Percentiles rank a stretch among this genome's conserved stretches.
Evolutionary conservation across 1,284 basidiomycete species (phyloP).

Genomic region (Takashimella koratensis): DNA sequence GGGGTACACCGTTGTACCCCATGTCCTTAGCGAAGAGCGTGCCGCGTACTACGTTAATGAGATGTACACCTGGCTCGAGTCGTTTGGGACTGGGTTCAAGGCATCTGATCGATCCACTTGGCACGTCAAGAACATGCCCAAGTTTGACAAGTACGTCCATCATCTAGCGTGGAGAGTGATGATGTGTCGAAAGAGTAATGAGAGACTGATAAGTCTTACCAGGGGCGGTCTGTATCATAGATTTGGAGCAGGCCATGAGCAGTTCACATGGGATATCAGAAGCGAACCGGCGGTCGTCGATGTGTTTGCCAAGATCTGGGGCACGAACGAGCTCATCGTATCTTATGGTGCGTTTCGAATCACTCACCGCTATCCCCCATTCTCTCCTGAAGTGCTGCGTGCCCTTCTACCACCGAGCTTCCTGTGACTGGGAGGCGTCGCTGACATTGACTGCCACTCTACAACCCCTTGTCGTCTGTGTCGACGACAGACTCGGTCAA

Average conservation of each 20-base stretch:
- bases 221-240: conserved; percentile 40
- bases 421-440: too few species aligned
- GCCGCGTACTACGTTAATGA: conserved; percentile 38
- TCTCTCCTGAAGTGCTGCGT: too few species aligned
- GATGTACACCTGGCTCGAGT: conserved; percentile 45
- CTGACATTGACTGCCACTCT: too few species aligned
- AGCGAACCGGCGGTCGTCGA: conserved; percentile 43
- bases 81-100: conserved; percentile 44
- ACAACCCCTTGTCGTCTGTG: too few species aligned
- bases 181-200: too few species aligned
- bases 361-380: too few species aligned
- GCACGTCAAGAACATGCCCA: conserved; percentile 40
- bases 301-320: conserved; percentile 46
- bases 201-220: neutral
- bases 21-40: conserved; percentile 32
- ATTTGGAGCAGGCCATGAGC: conserved; percentile 44
- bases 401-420: too few species aligned
- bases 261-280: conserved; percentile 49
- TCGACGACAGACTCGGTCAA: too few species aligned
- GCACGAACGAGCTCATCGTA: conserved; percentile 47
- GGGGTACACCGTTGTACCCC: conserved; percentile 46
- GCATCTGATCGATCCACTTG: conserved; percentile 44
- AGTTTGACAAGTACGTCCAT: conserved; percentile 19
- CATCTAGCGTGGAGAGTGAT: too few species aligned
- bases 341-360: conserved; percentile 24